These are phyloP conservation scores for Dovyalis caffra DNA, from an alignment of 345 rosid species.

Conservation along the genomic window DNA sequence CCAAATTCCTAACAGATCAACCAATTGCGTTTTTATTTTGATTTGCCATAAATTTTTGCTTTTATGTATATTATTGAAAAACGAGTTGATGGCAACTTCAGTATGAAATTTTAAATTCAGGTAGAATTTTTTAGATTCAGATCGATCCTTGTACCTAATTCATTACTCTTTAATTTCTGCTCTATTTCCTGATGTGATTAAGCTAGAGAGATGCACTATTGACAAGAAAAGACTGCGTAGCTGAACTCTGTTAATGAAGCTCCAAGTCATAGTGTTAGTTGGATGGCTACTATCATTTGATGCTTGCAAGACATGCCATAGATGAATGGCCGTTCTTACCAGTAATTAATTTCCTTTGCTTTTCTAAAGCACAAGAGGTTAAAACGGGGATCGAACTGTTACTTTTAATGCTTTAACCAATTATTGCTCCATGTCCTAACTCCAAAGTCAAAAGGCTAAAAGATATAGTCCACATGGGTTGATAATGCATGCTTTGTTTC, in stretches of 20 bases:
- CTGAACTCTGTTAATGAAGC: not conserved
- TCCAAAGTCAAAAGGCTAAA: constrained; percentile 19
- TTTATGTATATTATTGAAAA: too few relatives aligned
- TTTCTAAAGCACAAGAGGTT: too few relatives aligned
- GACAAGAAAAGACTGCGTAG: not conserved
- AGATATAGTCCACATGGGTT: constrained; percentile 14
- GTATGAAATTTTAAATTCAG: too few relatives aligned
- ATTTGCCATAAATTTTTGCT: too few relatives aligned
- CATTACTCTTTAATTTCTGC: not conserved
- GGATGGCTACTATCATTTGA: not conserved
- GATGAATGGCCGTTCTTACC: not conserved
- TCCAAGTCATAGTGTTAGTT: not conserved
- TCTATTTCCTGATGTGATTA: not conserved
- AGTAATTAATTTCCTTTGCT: not conserved
- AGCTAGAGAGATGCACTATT: not conserved
- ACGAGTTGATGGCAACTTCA: too few relatives aligned
- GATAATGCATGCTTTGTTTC: constrained; percentile 15
- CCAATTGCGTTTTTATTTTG: too few relatives aligned
- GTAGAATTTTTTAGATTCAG: not conserved
- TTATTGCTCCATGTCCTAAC: constrained; percentile 1
- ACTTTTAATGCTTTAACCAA: not conserved
- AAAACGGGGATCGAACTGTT: too few relatives aligned
- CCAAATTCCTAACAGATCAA: not conserved
- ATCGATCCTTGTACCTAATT: not conserved
- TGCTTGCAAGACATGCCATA: not conserved